A percentile compares a stretch with the other conserved stretches of the same genome.
phyloP scores from a whole-genome alignment of 1,139 yeast species.

The Geotrichum citri-aurantii region DNA sequence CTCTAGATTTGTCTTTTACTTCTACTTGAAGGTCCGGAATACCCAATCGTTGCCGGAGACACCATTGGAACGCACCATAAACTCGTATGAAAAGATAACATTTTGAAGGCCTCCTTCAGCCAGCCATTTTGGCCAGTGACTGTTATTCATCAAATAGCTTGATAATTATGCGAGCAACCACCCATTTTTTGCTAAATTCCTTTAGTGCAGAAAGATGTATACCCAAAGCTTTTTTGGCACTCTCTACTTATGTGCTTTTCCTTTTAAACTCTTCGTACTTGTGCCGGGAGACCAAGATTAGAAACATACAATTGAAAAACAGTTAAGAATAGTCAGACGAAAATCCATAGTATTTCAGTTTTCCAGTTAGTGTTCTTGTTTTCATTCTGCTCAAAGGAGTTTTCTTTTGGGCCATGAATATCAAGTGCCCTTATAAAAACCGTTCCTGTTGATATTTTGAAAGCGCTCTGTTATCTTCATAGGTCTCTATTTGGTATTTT shows the following conservation, averaged over 20 bases:
- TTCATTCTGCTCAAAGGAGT: too few relatives aligned
- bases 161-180: slow-evolving; percentile 38
- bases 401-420: background rate
- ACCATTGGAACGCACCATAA: too few relatives aligned
- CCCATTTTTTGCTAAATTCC: slow-evolving; percentile 46
- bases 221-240: slow-evolving; percentile 54
- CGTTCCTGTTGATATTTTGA: too few relatives aligned
- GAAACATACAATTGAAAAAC: background rate
- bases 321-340: background rate
- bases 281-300: too few relatives aligned
- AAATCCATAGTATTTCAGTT: background rate
- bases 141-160: slow-evolving; percentile 33
- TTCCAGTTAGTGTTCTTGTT: background rate
- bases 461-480: background rate
- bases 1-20: too few relatives aligned
- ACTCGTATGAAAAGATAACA: too few relatives aligned
- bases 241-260: slow-evolving; percentile 36
- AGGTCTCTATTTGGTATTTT: background rate
- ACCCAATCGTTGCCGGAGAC: too few relatives aligned
- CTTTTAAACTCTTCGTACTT: background rate
- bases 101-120: too few relatives aligned
- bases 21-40: too few relatives aligned
- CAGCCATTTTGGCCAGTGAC: too few relatives aligned
- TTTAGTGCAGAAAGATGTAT: slow-evolving; percentile 49
- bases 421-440: background rate